A percentile compares a stretch with the other conserved stretches of the same genome.
Evolutionary conservation across 2,329 filamentous ascomycete genomes (phyloP).

Genomic region (Penicillium hesseltinei): DNA sequence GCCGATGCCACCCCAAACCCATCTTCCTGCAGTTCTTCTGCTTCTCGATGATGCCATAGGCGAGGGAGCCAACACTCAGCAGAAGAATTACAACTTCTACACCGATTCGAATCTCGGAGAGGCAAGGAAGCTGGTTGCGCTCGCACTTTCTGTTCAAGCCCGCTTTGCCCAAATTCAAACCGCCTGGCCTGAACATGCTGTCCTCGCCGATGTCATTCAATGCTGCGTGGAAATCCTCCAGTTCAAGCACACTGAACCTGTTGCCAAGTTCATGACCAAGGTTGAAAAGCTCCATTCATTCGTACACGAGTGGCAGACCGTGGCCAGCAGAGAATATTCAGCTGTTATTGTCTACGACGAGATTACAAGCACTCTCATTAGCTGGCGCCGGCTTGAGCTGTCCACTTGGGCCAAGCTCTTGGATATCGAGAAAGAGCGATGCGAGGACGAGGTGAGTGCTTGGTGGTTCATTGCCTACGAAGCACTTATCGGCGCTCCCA

Average conservation of each 20-base stretch:
- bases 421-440: slow-evolving; percentile 76
- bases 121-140: slow-evolving; percentile 66
- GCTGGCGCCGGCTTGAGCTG: slow-evolving; percentile 87
- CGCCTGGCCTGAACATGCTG: slow-evolving; percentile 69
- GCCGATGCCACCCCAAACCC: slow-evolving; percentile 44
- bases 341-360: slow-evolving; percentile 70
- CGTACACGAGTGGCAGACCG: slow-evolving; percentile 92
- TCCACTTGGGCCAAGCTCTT: slow-evolving; percentile 89
- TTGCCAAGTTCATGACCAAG: slow-evolving; percentile 81
- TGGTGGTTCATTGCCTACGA: slow-evolving; percentile 99
- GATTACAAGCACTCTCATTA: slow-evolving; percentile 76
- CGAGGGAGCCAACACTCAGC: slow-evolving; percentile 45
- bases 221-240: slow-evolving; percentile 73
- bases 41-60: slow-evolving; percentile 62
- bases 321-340: slow-evolving; percentile 77
- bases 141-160: slow-evolving; percentile 67
- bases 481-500: slow-evolving; percentile 73
- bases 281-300: slow-evolving; percentile 82
- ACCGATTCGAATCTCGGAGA: slow-evolving; percentile 74
- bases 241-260: slow-evolving; percentile 74
- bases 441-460: slow-evolving; percentile 71
- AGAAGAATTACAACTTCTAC: slow-evolving; percentile 79
- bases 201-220: slow-evolving; percentile 73
- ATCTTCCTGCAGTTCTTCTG: slow-evolving; percentile 67
- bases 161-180: slow-evolving; percentile 69